Base-by-base conservation (phyloP, 2,329 filamentous ascomycete species). In the Diaporthe sp. region DNA sequence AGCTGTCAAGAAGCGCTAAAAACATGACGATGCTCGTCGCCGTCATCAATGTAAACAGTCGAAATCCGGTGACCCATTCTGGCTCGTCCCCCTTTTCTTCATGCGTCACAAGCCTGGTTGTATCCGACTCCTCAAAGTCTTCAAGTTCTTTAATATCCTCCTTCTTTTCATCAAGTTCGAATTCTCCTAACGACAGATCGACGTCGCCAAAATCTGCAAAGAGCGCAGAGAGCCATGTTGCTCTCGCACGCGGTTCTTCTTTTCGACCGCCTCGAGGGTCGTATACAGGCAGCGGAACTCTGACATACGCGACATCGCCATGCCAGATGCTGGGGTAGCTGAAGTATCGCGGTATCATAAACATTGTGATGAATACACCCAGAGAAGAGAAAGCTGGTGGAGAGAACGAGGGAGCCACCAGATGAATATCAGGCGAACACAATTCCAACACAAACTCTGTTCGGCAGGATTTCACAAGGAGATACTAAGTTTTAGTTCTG, bases 21-120 rank as follows among this genome's bases (percentile, higher is more conserved):
- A 59, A 59, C 55, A 59, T 59, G 22, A 59, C 55, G 12, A 59
- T 59, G n/a, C 55, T 59, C 32, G 55, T 59, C 22, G 55, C 55
- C 19, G 55, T 59, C 55, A 59, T 59, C 32, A 59, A 5, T 12
- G 19, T 59, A 19, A 59, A 37, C 13, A 39, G 32, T 8, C 55
- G 19, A 22, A 59, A 59, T 13, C 32, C 55, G 55, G 55, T 59
- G 22, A 59, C 32, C 55, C 55, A 59, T 37, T 59, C 55, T 59
- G 55, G 32, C 32, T 59, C 22, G n/a, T 59, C 55, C 2, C 32
- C 22, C 12, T 37, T n/a, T 35, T 22, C 32, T 35, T 39, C 32
- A 59, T 15, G 6, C 55, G 4, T 25, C 22, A 59, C 32, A 15
- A 59, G 55, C 4, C 32, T 59, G 9, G 55, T 59, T 15, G 55